Evolutionary conservation across 306 rosid species (phyloP), one percentile per base, ranked within the genome.

Genomic region (Fragaria iinumae): DNA sequence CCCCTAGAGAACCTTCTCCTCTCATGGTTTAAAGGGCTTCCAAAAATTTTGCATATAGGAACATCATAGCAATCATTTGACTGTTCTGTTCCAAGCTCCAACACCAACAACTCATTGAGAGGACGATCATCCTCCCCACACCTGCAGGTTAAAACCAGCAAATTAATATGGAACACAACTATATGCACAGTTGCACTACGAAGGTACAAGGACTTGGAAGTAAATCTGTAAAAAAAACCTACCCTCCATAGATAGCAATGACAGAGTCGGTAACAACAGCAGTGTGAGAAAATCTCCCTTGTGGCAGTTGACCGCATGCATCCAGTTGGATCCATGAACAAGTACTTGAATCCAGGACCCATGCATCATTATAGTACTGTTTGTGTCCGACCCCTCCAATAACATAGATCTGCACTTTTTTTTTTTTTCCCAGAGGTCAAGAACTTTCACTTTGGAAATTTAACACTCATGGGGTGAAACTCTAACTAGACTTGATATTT

Each of bases 111-210:
- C 80, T 92, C 97, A 75, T 92, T 86, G 66, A 95, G 88, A 74
- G 99, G 99, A 48, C 92, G 93, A 77, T 95, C 99, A 41, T 92
- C 97, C 82, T 95, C 97, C 56, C 99, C 97, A 66, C 99, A 95
- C 76, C 99, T 95, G 84, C 73, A 69, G 50, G 49, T 55, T 69
- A 75, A 79, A 70, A 11, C 43, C 47, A 67, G 55, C 17, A 36
- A 65, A 80, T 27, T 44, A 43, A 10, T 27, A 57, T 5, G 41
- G 56, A 57, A 41, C 69, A 36, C 6, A 44, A 74, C 32, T 5
- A 44, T 25, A 59, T 9, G 39, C 23, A 60, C 3, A 44, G 16
- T 41, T 5, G 39, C 23, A 60, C 3, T 60, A 59, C 11, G 27
- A n/a, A 25, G 14, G 18, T 59, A 74, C 3, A 44, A 6, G 44